Evolutionary conservation across 169 alveolate species (phyloP).

Genomic region (Plasmodium cynomolgi): DNA sequence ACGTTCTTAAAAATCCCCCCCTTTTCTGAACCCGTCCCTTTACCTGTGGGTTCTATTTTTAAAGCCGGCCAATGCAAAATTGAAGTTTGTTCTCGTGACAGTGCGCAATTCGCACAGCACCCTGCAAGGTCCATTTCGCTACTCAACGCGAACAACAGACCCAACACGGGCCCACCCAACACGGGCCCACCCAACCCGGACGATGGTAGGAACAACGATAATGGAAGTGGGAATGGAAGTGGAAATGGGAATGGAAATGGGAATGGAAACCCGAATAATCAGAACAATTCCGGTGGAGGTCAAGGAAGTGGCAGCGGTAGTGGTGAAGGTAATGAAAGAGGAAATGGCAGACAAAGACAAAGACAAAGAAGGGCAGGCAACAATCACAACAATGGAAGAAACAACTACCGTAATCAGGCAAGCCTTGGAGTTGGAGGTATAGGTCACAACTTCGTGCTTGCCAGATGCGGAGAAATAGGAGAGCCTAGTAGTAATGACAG

Average conservation of each 20-base stretch:
- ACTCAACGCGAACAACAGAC: slow-evolving; percentile 38
- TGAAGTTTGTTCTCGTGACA: slow-evolving; percentile 83
- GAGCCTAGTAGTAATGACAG: not conserved
- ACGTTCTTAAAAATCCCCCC: slow-evolving; percentile 90
- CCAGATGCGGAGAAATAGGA: slow-evolving; percentile 1
- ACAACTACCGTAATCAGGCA: not conserved
- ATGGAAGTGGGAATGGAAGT: slow-evolving; percentile 6
- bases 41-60: slow-evolving; percentile 85
- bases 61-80: slow-evolving; percentile 93
- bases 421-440: not conserved
- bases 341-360: not conserved
- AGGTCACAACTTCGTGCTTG: not conserved
- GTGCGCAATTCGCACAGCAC: slow-evolving; percentile 57
- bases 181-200: not conserved
- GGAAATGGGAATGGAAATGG: slow-evolving; percentile 23
- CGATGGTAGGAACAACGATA: not conserved
- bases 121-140: slow-evolving; percentile 73
- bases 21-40: slow-evolving; percentile 85
- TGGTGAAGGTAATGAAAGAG: not conserved
- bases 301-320: slow-evolving; percentile 5
- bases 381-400: not conserved
- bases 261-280: not conserved
- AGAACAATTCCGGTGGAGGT: not conserved
- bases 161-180: slow-evolving; percentile 6
- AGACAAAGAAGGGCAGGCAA: not conserved